These are phyloP conservation scores for Diaporthe citriasiana DNA, from an alignment of 2,329 filamentous ascomycete species.

Conservation along the genomic window DNA sequence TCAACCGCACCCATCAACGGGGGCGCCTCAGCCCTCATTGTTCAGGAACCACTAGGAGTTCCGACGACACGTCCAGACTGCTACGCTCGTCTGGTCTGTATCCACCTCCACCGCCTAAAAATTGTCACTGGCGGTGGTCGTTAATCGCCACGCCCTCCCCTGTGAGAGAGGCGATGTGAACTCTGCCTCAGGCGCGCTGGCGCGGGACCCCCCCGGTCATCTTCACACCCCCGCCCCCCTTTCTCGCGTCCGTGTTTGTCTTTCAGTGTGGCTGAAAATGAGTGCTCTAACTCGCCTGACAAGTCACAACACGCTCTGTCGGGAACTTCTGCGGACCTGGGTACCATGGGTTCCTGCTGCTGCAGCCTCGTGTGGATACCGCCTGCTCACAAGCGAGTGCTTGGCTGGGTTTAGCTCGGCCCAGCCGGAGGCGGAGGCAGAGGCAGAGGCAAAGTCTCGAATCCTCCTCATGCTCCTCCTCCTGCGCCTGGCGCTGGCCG, in stretches of 20 bases:
- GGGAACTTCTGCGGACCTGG: conserved; percentile 32
- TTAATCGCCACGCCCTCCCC: conserved; percentile 15
- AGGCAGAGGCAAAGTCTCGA: conserved; percentile 32
- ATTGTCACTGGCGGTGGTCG: conserved; percentile 11
- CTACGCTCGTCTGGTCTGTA: not conserved
- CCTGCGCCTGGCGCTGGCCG: conserved; percentile 30
- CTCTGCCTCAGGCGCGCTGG: conserved; percentile 14
- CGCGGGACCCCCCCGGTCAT: not conserved
- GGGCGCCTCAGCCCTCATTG: not conserved
- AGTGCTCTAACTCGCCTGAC: conserved; percentile 32
- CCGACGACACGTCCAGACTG: conserved; percentile 23
- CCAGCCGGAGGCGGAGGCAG: conserved; percentile 36
- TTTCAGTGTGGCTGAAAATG: conserved; percentile 35
- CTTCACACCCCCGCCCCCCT: not conserved
- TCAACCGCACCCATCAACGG: conserved; percentile 34
- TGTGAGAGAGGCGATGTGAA: conserved; percentile 11
- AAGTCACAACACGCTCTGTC: conserved; percentile 22
- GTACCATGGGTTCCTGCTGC: conserved; percentile 33
- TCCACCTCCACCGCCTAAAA: conserved; percentile 25
- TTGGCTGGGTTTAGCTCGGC: conserved; percentile 39
- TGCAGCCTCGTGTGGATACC: conserved; percentile 35
- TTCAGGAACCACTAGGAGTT: conserved; percentile 7
- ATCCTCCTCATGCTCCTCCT: conserved; percentile 21
- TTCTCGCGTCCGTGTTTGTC: conserved; percentile 28
- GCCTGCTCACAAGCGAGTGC: conserved; percentile 32